Evolutionary conservation across 257 asterid species (phyloP).

Genomic region (Fraxinus americana): DNA sequence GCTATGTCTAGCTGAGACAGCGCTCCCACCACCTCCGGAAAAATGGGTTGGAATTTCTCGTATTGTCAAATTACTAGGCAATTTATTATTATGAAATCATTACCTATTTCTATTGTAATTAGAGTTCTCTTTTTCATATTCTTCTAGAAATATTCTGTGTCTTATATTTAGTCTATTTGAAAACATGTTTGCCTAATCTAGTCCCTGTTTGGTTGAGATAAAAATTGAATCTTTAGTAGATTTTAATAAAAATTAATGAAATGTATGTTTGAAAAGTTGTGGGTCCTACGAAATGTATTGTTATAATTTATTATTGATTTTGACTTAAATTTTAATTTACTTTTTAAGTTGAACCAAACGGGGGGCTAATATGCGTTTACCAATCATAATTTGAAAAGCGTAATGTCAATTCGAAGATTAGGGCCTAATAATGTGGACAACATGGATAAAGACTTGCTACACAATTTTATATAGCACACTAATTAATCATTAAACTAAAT

Average conservation of each 20-base stretch:
- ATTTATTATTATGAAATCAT: slow-evolving; percentile 19
- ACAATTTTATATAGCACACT: too few relatives aligned
- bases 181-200: too few relatives aligned
- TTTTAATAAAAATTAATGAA: too few relatives aligned
- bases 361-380: background rate
- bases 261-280: too few relatives aligned
- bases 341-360: too few relatives aligned
- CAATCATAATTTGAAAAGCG: slow-evolving; percentile 17
- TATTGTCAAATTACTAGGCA: background rate
- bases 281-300: too few relatives aligned
- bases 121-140: slow-evolving; percentile 3
- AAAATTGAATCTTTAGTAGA: too few relatives aligned
- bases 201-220: too few relatives aligned
- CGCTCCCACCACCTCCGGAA: background rate
- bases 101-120: slow-evolving; percentile 12
- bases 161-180: slow-evolving; percentile 10
- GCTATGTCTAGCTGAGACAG: slow-evolving; percentile 29
- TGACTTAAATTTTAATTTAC: too few relatives aligned
- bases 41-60: slow-evolving; percentile 13
- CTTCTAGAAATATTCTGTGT: slow-evolving; percentile 31
- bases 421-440: slow-evolving; percentile 23
- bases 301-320: too few relatives aligned
- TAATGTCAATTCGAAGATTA: slow-evolving; percentile 1
- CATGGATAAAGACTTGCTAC: slow-evolving; percentile 8
- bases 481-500: too few relatives aligned